Evolutionary conservation across 2,329 filamentous ascomycete species (phyloP).

Genomic region (Phaeosphaeriaceae sp.): DNA sequence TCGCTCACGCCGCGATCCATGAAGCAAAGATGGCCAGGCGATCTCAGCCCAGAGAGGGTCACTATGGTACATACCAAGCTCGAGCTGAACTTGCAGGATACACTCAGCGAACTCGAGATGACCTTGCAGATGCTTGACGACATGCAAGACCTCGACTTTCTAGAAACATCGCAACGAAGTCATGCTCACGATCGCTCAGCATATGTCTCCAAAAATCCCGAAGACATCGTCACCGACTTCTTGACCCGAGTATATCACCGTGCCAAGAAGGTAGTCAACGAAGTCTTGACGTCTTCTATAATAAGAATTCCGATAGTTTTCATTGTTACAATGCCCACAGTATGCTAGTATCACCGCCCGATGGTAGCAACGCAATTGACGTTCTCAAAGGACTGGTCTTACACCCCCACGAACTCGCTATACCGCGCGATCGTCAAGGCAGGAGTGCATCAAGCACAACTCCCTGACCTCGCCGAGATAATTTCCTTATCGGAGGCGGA

Average conservation of each 20-base stretch:
- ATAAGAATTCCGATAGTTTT: background rate
- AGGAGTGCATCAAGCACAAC: slow-evolving; percentile 34
- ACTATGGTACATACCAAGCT: slow-evolving; percentile 43
- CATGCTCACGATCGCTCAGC: slow-evolving; percentile 16
- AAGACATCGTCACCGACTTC: slow-evolving; percentile 40
- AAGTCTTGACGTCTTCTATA: slow-evolving; percentile 5
- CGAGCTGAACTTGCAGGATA: slow-evolving; percentile 31
- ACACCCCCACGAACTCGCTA: slow-evolving; percentile 38
- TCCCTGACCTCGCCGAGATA: slow-evolving; percentile 30
- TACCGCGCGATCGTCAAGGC: slow-evolving; percentile 32
- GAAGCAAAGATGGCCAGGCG: slow-evolving; percentile 33
- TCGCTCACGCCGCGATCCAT: slow-evolving; percentile 10
- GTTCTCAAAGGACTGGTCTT: slow-evolving; percentile 34
- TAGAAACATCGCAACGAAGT: background rate
- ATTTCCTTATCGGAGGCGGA: slow-evolving; percentile 39
- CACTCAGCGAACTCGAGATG: slow-evolving; percentile 33
- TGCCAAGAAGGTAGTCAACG: slow-evolving; percentile 16
- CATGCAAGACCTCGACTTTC: slow-evolving; percentile 35
- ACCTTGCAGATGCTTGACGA: slow-evolving; percentile 36
- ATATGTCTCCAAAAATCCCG: slow-evolving; percentile 32
- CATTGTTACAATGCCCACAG: background rate
- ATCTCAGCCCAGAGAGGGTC: slow-evolving; percentile 26
- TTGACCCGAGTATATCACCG: slow-evolving; percentile 28
- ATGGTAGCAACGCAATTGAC: background rate
- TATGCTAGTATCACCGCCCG: background rate